Evolutionary conservation across 108 stramenopile species (phyloP), one percentile per base, ranked within the genome.

Genomic region (Conticribra weissflogii): DNA sequence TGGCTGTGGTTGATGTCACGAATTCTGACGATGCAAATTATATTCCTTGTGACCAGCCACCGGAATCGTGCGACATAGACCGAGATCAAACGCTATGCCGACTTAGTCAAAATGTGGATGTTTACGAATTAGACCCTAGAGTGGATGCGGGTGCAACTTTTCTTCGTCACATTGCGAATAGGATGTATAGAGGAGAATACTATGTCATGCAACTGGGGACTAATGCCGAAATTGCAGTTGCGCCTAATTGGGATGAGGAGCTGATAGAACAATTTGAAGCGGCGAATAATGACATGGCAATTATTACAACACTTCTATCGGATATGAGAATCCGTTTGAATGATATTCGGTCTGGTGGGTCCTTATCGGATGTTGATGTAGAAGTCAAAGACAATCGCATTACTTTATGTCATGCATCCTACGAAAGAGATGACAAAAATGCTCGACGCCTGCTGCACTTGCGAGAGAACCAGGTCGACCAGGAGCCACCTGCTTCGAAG

Each of bases 161-260:
- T 71, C 87, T 84, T 1, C 73, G 89, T 3, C 86, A 90, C 47
- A 59, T 90, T 30, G 89, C 72, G 8, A 68, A 90, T 41, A 72
- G 89, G 25, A 79, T 89, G 84, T 93, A 93, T 56, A 75, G 92
- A 34, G 92, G 88, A 2, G 87, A 93, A 66, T 85, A 85, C 36
- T 93, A 84, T 63, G 85, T 82, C 18, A 71, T 91, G 82, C 92
- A 94, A 69, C 61, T 86, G 22, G 68, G 68, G 14, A 24, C 27
- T 34, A 87, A 91, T 67, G 82, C 88, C 4, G 85, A 88, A 52
- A 68, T 87, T 45, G 59, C 59, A 17, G 88, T 90, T 51, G 81
- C 76, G 2, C 34, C 59, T 9, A 49, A 84, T 47, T 87, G 83
- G 83, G 86, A 87, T 59, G 66, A 70, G n/a, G 78, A 82, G n/a